A percentile compares a stretch with the other conserved stretches of the same genome.
Conservation (phyloP, 441 rosid genomes). For the Gossypium gossypioides region DNA sequence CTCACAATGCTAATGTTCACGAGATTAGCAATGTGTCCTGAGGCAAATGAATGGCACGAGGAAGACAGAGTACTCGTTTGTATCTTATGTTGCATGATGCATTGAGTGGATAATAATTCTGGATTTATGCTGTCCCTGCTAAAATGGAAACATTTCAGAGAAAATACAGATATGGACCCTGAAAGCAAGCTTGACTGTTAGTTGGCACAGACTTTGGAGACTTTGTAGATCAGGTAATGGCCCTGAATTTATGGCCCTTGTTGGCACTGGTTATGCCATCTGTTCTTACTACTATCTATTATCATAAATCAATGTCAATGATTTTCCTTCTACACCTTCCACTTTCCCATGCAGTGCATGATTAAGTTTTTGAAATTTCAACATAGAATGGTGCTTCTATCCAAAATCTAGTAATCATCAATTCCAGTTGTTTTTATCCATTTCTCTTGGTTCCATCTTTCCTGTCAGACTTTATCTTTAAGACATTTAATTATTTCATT, state of each 20-base stretch:
- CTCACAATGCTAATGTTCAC: neutral
- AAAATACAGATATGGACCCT: neutral
- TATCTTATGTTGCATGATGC: neutral
- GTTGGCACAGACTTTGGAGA: neutral
- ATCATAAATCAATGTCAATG: neutral
- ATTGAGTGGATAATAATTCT: neutral
- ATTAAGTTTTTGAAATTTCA: neutral
- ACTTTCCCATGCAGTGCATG: neutral
- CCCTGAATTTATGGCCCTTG: slow-evolving; percentile 3
- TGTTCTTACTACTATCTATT: slow-evolving; percentile 7
- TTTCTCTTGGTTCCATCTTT: neutral
- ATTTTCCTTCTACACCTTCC: neutral
- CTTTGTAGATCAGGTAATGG: neutral
- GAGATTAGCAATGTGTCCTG: neutral
- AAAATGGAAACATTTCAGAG: neutral
- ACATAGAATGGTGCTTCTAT: neutral
- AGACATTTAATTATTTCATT: neutral
- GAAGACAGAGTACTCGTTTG: neutral
- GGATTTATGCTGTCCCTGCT: neutral
- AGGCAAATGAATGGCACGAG: neutral
- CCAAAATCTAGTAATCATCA: neutral
- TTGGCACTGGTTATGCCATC: neutral
- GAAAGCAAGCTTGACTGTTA: neutral
- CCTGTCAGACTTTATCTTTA: slow-evolving; percentile 1
- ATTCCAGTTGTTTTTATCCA: neutral